Percentiles rank a stretch among this genome's conserved stretches.
Evolutionary conservation across 345 rosid species (phyloP).

Genomic region (Murraya koenigii): DNA sequence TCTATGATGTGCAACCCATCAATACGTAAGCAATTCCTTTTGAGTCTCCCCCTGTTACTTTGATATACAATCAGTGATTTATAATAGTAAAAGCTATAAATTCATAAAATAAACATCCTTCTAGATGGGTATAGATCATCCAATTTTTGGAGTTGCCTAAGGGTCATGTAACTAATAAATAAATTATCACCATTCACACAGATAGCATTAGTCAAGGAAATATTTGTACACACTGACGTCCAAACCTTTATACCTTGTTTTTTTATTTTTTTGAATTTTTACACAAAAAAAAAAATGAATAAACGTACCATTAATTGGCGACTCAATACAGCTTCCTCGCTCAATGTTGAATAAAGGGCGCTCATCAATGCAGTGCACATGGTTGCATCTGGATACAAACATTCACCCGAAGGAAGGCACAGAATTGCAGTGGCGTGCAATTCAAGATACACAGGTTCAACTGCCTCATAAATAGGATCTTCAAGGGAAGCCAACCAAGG

Average conservation of each 20-base stretch:
- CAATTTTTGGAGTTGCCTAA: background rate
- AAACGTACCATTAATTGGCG: constrained; percentile 77
- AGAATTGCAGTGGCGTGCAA: constrained; percentile 89
- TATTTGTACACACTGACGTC: background rate
- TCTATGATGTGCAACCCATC: no score
- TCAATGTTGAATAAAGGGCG: constrained; percentile 79
- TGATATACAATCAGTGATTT: background rate
- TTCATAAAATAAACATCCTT: background rate
- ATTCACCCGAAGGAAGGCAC: constrained; percentile 93
- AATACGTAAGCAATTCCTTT: background rate
- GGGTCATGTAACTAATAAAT: background rate
- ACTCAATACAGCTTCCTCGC: constrained; percentile 72
- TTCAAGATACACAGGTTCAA: constrained; percentile 53
- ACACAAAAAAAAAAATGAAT: background rate
- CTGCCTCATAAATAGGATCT: constrained; percentile 50
- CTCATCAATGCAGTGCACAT: constrained; percentile 88
- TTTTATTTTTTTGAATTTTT: background rate
- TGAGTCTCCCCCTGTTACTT: background rate
- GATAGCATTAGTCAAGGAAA: background rate
- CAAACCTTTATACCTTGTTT: background rate
- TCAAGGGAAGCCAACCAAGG: constrained; percentile 72
- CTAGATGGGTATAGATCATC: background rate
- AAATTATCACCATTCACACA: background rate
- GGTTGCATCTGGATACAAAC: constrained; percentile 83
- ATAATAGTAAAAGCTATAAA: background rate